Percentiles rank a stretch among this genome's conserved stretches.
Evolutionary conservation across 257 asterid species (phyloP).

Genomic region (Plantago elongata): DNA sequence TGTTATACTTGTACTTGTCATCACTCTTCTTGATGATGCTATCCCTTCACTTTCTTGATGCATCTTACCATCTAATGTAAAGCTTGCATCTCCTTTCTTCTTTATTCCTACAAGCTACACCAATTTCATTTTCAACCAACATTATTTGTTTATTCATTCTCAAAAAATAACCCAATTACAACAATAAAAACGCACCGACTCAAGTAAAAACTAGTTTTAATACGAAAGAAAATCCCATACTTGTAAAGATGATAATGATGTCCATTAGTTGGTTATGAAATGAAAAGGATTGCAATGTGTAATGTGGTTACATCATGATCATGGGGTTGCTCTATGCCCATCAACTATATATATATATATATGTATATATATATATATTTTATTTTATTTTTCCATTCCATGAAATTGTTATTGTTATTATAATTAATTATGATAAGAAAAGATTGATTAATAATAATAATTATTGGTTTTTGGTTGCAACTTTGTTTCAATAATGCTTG

Average conservation of each 20-base stretch:
- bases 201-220: not conserved
- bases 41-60: constrained; percentile 34
- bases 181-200: not conserved
- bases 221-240: not conserved
- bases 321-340: constrained; percentile 1
- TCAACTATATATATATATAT: not conserved
- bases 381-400: too few species aligned
- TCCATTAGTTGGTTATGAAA: constrained; percentile 35
- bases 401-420: not conserved
- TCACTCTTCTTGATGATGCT: constrained; percentile 35
- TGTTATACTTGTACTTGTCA: constrained; percentile 16
- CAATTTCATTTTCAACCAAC: constrained; percentile 6
- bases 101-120: constrained; percentile 81
- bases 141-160: too few species aligned
- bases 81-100: constrained; percentile 67
- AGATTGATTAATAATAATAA: constrained; percentile 2
- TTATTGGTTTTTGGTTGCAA: not conserved
- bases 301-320: constrained; percentile 13
- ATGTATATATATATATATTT: too few species aligned
- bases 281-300: constrained; percentile 28
- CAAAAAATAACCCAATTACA: too few species aligned
- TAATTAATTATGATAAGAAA: not conserved
- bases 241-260: constrained; percentile 33
- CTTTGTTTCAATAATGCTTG: constrained; percentile 1
- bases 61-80: constrained; percentile 42